Evolutionary conservation across 2,329 filamentous ascomycete genomes (phyloP).

Genomic region (Juglanconis sp.): DNA sequence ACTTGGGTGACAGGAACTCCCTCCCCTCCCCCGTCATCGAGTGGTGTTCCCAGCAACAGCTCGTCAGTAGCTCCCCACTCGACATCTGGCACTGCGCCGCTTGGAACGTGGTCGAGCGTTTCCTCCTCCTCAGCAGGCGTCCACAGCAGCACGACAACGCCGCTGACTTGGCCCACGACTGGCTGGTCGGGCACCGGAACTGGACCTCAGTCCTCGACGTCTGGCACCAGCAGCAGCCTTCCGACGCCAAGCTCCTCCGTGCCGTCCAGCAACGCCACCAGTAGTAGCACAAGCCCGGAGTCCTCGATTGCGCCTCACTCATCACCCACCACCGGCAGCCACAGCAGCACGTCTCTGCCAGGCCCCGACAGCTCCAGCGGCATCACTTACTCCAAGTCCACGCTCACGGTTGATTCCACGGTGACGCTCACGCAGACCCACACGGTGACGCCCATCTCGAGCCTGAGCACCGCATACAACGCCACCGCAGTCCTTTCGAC

Average conservation of each 20-base stretch:
- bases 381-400: background rate
- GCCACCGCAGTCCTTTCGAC: background rate
- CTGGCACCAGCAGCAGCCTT: background rate
- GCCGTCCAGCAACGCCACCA: background rate
- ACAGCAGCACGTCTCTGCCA: background rate
- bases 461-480: background rate
- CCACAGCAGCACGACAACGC: background rate
- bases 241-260: background rate
- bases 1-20: background rate
- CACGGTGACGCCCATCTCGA: background rate
- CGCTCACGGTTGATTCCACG: background rate
- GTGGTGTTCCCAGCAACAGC: background rate
- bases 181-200: slow-evolving; percentile 10
- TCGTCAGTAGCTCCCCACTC: too few relatives aligned
- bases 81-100: background rate
- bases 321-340: background rate
- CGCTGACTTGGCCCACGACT: slow-evolving; percentile 11
- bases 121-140: background rate
- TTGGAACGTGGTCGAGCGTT: too few relatives aligned
- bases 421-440: background rate
- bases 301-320: background rate
- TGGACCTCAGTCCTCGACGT: background rate
- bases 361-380: background rate
- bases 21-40: background rate
- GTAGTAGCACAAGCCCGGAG: background rate